phyloP scores from a whole-genome alignment of 2,329 filamentous ascomycete genomes.

The Aotearoamyces nothofagi region DNA sequence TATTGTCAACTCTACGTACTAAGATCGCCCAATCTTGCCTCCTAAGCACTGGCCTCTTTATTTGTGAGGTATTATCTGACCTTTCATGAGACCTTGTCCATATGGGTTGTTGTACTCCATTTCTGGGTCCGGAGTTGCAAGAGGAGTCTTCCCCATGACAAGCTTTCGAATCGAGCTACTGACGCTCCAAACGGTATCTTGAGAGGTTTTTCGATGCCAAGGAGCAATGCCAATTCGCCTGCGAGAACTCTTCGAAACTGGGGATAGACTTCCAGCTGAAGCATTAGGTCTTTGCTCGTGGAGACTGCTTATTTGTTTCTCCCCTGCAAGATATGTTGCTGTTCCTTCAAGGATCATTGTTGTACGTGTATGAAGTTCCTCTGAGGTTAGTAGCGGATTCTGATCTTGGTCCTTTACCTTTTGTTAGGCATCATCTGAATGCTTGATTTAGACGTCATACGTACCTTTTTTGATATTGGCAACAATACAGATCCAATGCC shows the following conservation, averaged over 20 bases:
- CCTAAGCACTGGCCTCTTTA: too few species aligned
- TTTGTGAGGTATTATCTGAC: slow-evolving; percentile 5
- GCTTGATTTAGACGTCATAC: too few species aligned
- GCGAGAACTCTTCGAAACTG: slow-evolving; percentile 4
- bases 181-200: slow-evolving; percentile 13
- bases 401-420: too few species aligned
- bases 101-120: slow-evolving; percentile 7
- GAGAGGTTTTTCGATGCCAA: slow-evolving; percentile 17
- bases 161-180: slow-evolving; percentile 17
- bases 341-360: too few species aligned
- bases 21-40: too few species aligned
- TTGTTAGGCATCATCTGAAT: too few species aligned
- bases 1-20: slow-evolving; percentile 1
- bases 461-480: slow-evolving; percentile 1
- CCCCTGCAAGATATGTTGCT: too few species aligned
- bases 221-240: slow-evolving; percentile 16
- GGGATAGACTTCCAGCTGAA: slow-evolving; percentile 4
- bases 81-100: slow-evolving; percentile 8
- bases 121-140: slow-evolving; percentile 11
- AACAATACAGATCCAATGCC: slow-evolving; percentile 6
- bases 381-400: too few species aligned
- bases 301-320: slow-evolving; percentile 4
- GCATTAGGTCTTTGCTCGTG: not conserved
- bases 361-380: too few species aligned
- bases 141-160: slow-evolving; percentile 15